Evolutionary conservation across 345 rosid species (phyloP), one percentile per base, ranked within the genome.

Genomic region (Lepidium aucheri): DNA sequence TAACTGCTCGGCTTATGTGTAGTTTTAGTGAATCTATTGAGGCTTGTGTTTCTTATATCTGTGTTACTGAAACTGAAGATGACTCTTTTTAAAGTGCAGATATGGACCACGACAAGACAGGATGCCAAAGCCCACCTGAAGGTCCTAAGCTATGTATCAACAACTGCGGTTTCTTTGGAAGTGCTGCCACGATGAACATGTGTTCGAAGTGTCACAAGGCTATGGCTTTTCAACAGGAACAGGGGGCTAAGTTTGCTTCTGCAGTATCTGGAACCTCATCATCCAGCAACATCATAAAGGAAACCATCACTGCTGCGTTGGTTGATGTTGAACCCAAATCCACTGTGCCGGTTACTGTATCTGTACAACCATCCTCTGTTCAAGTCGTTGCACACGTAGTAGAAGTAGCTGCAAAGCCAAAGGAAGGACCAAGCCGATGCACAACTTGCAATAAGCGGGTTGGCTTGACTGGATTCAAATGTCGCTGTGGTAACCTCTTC

Each of bases 171-270:
- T 91, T 88, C 93, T 91, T 86, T 20, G 96, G 96, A 69, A 91
- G 94, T 51, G 83, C 89, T 9, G 91, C 94, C 34, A 88, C 97
- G 5, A 91, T 83, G 94, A 91, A 91, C 74, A 86, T 91, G 96
- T 91, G 97, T 61, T 91, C 97, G 16, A 91, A 91, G 79, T 91
- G 96, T 81, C 95, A 91, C 86, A 89, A 91, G 84, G 87, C 74
- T 64, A 74, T 74, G 55, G 16, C 85, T 51, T 68, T 86, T 74
- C 84, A 89, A 69, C 87, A 88, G 74, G 88, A 89, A 69, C 90
- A 91, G 36, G 77, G 77, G 8, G 83, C 88, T 17, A 81, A 86
- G 77, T 83, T 85, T 59, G 92, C 95, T 1, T 84, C 83, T 28
- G 79, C 91, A 43, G 78, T 91, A 13, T 78, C 88, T 33, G 96